These are phyloP conservation scores for Cyberlindnera galapagoensis DNA, from an alignment of 805 yeast genomes.

Conservation along the genomic window DNA sequence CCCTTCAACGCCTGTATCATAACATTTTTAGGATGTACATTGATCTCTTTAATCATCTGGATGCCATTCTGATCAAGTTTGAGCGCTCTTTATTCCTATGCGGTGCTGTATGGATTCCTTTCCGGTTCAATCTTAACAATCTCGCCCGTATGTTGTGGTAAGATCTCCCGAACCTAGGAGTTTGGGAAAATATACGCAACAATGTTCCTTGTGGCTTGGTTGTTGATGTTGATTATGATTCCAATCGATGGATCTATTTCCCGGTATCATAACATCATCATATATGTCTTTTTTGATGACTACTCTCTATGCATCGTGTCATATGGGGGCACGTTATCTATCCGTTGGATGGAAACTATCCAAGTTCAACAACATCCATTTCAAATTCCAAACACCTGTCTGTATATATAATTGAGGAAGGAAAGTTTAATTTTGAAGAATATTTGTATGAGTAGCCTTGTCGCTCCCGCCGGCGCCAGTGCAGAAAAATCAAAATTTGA, in stretches of 20 bases:
- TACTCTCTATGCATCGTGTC: not conserved
- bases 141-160: slow-evolving; percentile 52
- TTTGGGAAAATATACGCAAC: slow-evolving; percentile 51
- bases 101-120: slow-evolving; percentile 44
- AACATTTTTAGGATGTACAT: slow-evolving; percentile 25
- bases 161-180: slow-evolving; percentile 45
- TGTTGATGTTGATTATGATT: slow-evolving; percentile 40
- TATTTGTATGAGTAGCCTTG: too few relatives aligned
- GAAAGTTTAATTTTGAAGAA: not conserved
- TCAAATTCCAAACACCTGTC: not conserved
- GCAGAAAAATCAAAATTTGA: not conserved
- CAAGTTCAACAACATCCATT: too few relatives aligned
- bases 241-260: slow-evolving; percentile 46
- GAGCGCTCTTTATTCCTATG: slow-evolving; percentile 33
- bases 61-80: slow-evolving; percentile 30
- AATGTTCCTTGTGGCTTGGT: slow-evolving; percentile 50
- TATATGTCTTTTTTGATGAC: slow-evolving; percentile 2
- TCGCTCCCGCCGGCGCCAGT: too few relatives aligned
- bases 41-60: slow-evolving; percentile 33
- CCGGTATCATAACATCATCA: slow-evolving; percentile 17
- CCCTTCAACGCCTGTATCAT: slow-evolving; percentile 42
- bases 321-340: slow-evolving; percentile 1
- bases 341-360: slow-evolving; percentile 4
- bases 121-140: slow-evolving; percentile 49
- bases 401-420: not conserved